Conservation (phyloP, 495 filamentous ascomycete species). For the Daldinia grandis region DNA sequence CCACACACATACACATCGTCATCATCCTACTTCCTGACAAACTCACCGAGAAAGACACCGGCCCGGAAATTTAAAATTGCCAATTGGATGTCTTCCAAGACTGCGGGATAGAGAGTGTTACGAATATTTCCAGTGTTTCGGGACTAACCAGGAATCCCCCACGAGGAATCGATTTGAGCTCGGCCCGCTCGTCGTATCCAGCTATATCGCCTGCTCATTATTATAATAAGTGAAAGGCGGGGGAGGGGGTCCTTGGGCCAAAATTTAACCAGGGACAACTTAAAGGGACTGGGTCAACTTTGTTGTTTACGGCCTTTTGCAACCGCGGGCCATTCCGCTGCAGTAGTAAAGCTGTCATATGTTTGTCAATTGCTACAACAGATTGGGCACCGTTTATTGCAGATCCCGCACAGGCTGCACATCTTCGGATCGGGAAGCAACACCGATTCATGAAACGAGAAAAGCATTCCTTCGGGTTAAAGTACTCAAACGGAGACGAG, state of each 20-base stretch:
- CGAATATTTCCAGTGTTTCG: conserved; percentile 16
- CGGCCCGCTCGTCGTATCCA: conserved; percentile 27
- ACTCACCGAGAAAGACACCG: conserved; percentile 42
- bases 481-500: conserved; percentile 39
- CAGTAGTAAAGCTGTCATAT: conserved; percentile 39
- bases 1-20: background rate
- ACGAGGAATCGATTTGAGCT: conserved; percentile 23
- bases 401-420: conserved; percentile 37
- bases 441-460: conserved; percentile 41
- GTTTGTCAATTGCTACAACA: conserved; percentile 30
- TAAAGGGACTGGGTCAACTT: background rate
- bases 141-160: background rate
- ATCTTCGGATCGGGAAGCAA: conserved; percentile 40
- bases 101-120: background rate
- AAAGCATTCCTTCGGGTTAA: conserved; percentile 39
- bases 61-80: conserved; percentile 26
- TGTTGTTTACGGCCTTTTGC: conserved; percentile 13
- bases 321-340: conserved; percentile 38
- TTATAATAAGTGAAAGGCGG: conserved; percentile 35
- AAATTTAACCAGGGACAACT: conserved; percentile 1
- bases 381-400: conserved; percentile 16
- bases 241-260: conserved; percentile 19
- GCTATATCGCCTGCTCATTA: conserved; percentile 18
- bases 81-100: conserved; percentile 29
- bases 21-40: conserved; percentile 26